These are phyloP conservation scores for Neurospora sp. DNA, from an alignment of 495 filamentous ascomycete species.

Conservation along the genomic window DNA sequence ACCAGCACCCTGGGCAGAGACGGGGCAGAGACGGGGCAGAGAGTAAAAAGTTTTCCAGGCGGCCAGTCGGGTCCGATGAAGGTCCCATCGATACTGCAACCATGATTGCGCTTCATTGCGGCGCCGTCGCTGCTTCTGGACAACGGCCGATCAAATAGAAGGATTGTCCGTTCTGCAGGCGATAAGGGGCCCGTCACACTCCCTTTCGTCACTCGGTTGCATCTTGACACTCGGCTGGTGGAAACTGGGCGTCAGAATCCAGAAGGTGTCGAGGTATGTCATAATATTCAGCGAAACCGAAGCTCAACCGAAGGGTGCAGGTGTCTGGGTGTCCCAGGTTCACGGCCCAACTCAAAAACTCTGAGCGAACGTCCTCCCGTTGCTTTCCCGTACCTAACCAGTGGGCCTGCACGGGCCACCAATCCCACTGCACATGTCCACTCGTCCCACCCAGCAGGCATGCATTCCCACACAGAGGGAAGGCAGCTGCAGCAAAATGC, in stretches of 20 bases:
- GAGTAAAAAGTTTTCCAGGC: not conserved
- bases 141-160: not conserved
- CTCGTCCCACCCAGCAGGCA: not conserved
- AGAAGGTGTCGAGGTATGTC: not conserved
- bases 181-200: not conserved
- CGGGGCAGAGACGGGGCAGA: not conserved
- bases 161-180: not conserved
- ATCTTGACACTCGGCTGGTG: not conserved
- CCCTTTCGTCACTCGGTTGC: not conserved
- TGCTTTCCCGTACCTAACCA: not conserved
- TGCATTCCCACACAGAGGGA: not conserved
- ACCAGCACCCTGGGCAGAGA: not conserved
- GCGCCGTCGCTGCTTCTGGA: not conserved
- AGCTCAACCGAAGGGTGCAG: not conserved
- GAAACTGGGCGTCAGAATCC: not conserved
- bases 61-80: not conserved
- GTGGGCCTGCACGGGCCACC: not conserved
- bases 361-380: not conserved
- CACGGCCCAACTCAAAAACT: not conserved
- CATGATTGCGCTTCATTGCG: not conserved
- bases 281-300: not conserved
- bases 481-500: not conserved
- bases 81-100: not conserved
- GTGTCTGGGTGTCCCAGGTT: not conserved
- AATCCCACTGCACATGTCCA: not conserved